Percentiles rank a stretch among this genome's conserved stretches.
phyloP scores from a whole-genome alignment of 352 stramenopile genomes.

The Pythium aquatile region DNA sequence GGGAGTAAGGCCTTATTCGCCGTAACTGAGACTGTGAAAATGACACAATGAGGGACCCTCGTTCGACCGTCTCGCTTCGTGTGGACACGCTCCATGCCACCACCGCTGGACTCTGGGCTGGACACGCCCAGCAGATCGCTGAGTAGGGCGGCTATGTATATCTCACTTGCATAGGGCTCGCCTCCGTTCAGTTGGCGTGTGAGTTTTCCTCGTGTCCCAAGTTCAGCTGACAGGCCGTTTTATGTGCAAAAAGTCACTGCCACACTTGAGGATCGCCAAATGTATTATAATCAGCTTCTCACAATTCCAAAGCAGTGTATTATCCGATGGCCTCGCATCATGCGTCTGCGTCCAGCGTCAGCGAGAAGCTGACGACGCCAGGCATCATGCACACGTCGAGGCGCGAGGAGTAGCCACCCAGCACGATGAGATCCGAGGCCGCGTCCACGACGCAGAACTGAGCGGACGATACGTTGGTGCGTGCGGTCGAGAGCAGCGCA shows the following conservation, averaged over 20 bases:
- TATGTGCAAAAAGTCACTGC: slow-evolving; percentile 3
- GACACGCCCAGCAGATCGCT: not conserved
- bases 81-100: too few relatives aligned
- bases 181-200: not conserved
- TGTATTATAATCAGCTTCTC: not conserved
- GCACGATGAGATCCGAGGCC: slow-evolving; percentile 62
- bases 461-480: slow-evolving; percentile 51
- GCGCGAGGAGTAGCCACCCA: slow-evolving; percentile 49
- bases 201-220: not conserved
- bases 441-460: slow-evolving; percentile 71
- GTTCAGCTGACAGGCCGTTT: not conserved
- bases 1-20: too few relatives aligned
- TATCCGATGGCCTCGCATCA: too few relatives aligned
- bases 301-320: too few relatives aligned
- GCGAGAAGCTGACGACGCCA: slow-evolving; percentile 78
- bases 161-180: not conserved
- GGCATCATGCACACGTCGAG: slow-evolving; percentile 83
- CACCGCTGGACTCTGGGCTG: too few relatives aligned
- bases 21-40: not conserved
- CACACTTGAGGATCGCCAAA: too few relatives aligned
- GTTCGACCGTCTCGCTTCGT: too few relatives aligned
- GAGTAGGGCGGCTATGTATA: not conserved
- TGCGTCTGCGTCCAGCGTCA: slow-evolving; percentile 37
- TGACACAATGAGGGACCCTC: not conserved
- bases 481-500: slow-evolving; percentile 49